phyloP scores from a whole-genome alignment of 169 alveolate genomes.

The Eimeria necatrix region DNA sequence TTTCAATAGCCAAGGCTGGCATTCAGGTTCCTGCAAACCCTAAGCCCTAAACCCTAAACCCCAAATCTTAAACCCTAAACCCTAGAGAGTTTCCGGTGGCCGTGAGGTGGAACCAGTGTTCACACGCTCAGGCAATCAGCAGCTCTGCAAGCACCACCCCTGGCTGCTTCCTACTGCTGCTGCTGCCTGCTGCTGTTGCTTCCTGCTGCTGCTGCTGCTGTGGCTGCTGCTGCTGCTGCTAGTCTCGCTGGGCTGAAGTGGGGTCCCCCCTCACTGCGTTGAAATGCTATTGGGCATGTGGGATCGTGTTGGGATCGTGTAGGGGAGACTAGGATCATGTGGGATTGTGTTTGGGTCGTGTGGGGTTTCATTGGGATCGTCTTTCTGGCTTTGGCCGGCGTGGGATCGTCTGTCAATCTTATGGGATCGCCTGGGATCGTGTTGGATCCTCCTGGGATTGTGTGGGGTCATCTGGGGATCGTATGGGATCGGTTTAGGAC shows the following conservation, averaged over 20 bases:
- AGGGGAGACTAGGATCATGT: background rate
- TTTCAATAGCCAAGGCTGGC: constrained; percentile 99
- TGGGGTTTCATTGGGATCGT: background rate
- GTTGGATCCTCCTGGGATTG: background rate
- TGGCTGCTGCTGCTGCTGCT: background rate
- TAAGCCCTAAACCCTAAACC: background rate
- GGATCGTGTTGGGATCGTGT: too few species aligned
- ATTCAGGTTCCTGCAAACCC: constrained; percentile 70
- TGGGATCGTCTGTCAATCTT: background rate
- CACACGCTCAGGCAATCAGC: too few species aligned
- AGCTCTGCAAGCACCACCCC: too few species aligned
- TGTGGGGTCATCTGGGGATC: background rate
- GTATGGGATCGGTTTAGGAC: background rate
- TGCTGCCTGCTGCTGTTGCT: background rate
- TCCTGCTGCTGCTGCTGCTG: constrained; percentile 1
- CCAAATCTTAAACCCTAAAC: too few species aligned
- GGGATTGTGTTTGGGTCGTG: constrained; percentile 27
- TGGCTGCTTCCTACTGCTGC: background rate
- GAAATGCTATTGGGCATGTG: too few species aligned
- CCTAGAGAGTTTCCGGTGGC: too few species aligned
- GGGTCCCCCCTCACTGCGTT: too few species aligned
- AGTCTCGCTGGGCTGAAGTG: background rate
- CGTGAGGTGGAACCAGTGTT: too few species aligned
- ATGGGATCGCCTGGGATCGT: background rate
- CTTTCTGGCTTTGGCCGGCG: too few species aligned